Conservation (phyloP, 441 rosid genomes). For the Biscutella laevigata region DNA sequence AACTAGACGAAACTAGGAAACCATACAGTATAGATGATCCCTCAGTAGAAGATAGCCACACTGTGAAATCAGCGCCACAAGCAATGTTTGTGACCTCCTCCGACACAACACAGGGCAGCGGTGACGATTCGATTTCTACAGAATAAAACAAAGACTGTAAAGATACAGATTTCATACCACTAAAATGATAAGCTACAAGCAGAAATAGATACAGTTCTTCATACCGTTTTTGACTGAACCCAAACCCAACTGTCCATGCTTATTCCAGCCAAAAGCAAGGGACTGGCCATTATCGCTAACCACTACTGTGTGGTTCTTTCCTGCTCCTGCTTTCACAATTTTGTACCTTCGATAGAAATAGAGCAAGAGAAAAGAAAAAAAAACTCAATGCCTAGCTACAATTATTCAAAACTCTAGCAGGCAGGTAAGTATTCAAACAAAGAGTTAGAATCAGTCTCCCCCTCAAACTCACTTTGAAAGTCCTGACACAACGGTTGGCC, state of each 20-base stretch:
- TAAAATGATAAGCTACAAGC: background rate
- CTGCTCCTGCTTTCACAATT: slow-evolving; percentile 62
- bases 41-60: slow-evolving; percentile 79
- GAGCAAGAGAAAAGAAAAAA: background rate
- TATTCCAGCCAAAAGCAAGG: slow-evolving; percentile 93
- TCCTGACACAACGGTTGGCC: slow-evolving; percentile 86
- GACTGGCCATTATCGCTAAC: slow-evolving; percentile 75
- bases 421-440: background rate
- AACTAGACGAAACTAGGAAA: slow-evolving; percentile 33
- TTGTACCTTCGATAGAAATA: slow-evolving; percentile 48
- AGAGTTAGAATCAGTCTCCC: background rate
- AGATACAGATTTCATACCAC: background rate
- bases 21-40: slow-evolving; percentile 92
- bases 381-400: background rate
- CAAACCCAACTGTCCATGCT: slow-evolving; percentile 88
- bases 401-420: background rate
- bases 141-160: slow-evolving; percentile 20
- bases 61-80: slow-evolving; percentile 91
- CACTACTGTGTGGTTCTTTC: slow-evolving; percentile 76
- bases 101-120: slow-evolving; percentile 69
- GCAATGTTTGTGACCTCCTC: slow-evolving; percentile 52
- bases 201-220: background rate
- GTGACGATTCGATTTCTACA: slow-evolving; percentile 66
- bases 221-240: slow-evolving; percentile 74
- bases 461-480: slow-evolving; percentile 59